Percentiles rank a stretch among this genome's conserved stretches.
Conservation (phyloP, 768 basidiomycete species). For the Xerocomus brunneocitrinus region DNA sequence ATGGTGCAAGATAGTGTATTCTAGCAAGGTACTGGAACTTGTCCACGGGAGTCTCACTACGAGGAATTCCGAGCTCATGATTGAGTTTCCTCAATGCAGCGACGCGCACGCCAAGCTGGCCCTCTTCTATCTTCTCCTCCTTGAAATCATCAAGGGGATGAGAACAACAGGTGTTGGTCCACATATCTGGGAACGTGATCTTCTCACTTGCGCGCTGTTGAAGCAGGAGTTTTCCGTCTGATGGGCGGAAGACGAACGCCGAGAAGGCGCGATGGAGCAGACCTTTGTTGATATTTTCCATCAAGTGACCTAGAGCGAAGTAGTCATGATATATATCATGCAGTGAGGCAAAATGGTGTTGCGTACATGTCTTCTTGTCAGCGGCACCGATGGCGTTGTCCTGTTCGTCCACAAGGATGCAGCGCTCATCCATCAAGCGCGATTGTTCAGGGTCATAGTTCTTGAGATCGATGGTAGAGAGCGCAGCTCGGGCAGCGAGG, state of each 20-base stretch:
- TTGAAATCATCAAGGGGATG: constrained; percentile 94
- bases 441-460: constrained; percentile 91
- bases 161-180: constrained; percentile 99
- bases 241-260: constrained; percentile 92
- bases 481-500: constrained; percentile 54
- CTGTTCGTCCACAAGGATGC: constrained; percentile 87
- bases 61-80: constrained; percentile 93
- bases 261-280: constrained; percentile 97
- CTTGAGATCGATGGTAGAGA: constrained; percentile 73
- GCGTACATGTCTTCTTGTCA: constrained; percentile 94
- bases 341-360: constrained; percentile 10
- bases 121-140: constrained; percentile 68
- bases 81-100: constrained; percentile 96
- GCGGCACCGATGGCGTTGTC: constrained; percentile 81
- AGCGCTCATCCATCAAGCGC: constrained; percentile 91
- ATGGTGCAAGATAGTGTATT: constrained; percentile 97
- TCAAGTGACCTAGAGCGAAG: constrained; percentile 67
- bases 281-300: constrained; percentile 93
- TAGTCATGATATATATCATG: neutral
- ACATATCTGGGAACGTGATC: constrained; percentile 99
- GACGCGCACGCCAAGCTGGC: constrained; percentile 77
- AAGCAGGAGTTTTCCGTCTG: constrained; percentile 87
- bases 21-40: constrained; percentile 91
- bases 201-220: constrained; percentile 97
- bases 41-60: constrained; percentile 68